These are phyloP conservation scores for Bacidia gigantensis DNA, from an alignment of 495 filamentous ascomycete species.

Conservation along the genomic window DNA sequence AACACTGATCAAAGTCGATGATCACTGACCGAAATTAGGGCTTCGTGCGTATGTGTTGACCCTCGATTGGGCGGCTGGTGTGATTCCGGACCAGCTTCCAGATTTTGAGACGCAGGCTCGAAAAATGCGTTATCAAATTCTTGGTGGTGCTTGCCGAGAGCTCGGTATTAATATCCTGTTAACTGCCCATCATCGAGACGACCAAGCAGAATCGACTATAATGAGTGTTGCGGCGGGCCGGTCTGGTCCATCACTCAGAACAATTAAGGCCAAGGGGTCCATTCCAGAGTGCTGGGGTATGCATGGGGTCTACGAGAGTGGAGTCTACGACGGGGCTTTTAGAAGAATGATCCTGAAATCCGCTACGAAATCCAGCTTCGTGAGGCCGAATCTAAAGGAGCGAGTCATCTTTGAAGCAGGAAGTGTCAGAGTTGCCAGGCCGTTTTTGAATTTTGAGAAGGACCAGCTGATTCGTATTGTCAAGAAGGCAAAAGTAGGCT, in stretches of 20 bases:
- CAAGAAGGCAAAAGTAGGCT: slow-evolving; percentile 44
- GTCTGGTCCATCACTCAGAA: slow-evolving; percentile 48
- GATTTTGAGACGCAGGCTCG: slow-evolving; percentile 73
- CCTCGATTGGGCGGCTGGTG: slow-evolving; percentile 32
- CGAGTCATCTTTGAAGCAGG: slow-evolving; percentile 40
- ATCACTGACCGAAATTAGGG: slow-evolving; percentile 24
- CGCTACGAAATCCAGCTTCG: no score
- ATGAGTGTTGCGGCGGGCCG: slow-evolving; percentile 54
- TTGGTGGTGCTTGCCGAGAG: slow-evolving; percentile 47
- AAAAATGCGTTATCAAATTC: slow-evolving; percentile 51
- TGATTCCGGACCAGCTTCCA: slow-evolving; percentile 31
- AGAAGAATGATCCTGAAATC: no score
- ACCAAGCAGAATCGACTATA: slow-evolving; percentile 78
- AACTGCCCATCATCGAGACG: slow-evolving; percentile 72
- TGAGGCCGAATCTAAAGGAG: not conserved
- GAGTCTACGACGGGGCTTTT: slow-evolving; percentile 23
- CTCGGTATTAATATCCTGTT: slow-evolving; percentile 41
- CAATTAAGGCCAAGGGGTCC: slow-evolving; percentile 46
- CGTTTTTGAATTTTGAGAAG: slow-evolving; percentile 64
- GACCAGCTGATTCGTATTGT: slow-evolving; percentile 60
- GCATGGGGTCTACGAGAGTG: slow-evolving; percentile 57
- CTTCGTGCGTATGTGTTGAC: slow-evolving; percentile 37
- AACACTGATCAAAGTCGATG: slow-evolving; percentile 17
- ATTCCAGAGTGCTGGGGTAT: slow-evolving; percentile 78
- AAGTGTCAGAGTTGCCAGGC: slow-evolving; percentile 58